A percentile compares a stretch with the other conserved stretches of the same genome.
These are phyloP conservation scores for Asterochloris erici DNA, from an alignment of 139 green algal species.

Conservation along the genomic window DNA sequence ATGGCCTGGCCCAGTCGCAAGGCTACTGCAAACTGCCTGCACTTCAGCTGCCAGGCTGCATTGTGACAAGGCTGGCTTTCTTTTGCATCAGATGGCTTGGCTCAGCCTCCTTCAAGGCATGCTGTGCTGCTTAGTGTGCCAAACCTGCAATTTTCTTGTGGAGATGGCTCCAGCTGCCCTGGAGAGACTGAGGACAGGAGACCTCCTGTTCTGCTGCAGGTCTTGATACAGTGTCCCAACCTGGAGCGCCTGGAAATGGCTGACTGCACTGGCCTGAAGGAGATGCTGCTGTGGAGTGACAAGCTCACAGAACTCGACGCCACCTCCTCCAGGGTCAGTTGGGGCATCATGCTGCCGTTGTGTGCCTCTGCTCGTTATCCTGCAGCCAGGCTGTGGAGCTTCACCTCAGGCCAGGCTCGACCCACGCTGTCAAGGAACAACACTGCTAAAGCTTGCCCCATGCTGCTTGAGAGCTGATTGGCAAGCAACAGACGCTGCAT, in stretches of 20 bases:
- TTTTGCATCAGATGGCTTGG: neutral
- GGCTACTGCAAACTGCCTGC: no score
- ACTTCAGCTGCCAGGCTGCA: no score
- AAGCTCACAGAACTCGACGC: slow-evolving; percentile 60
- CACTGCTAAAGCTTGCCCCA: no score
- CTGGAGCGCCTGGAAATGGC: slow-evolving; percentile 44
- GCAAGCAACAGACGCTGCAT: no score
- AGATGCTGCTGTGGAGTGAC: slow-evolving; percentile 69
- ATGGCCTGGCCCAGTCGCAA: neutral
- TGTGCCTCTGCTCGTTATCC: no score
- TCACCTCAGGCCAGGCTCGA: no score
- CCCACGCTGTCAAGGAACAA: no score
- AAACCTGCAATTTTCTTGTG: neutral
- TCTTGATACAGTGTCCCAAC: slow-evolving; percentile 68
- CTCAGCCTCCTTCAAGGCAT: neutral
- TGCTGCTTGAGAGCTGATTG: no score
- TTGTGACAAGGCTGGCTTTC: neutral
- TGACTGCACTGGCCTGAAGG: slow-evolving; percentile 51
- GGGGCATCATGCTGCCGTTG: no score
- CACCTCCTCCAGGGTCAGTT: slow-evolving; percentile 26
- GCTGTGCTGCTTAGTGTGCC: neutral
- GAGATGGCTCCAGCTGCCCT: neutral
- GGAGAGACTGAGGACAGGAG: neutral
- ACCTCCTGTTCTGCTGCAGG: slow-evolving; percentile 31
- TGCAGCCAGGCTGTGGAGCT: no score